A percentile compares a stretch with the other conserved stretches of the same genome.
phyloP scores from a whole-genome alignment of 2,329 filamentous ascomycete genomes.

The Nakataea oryzae region DNA sequence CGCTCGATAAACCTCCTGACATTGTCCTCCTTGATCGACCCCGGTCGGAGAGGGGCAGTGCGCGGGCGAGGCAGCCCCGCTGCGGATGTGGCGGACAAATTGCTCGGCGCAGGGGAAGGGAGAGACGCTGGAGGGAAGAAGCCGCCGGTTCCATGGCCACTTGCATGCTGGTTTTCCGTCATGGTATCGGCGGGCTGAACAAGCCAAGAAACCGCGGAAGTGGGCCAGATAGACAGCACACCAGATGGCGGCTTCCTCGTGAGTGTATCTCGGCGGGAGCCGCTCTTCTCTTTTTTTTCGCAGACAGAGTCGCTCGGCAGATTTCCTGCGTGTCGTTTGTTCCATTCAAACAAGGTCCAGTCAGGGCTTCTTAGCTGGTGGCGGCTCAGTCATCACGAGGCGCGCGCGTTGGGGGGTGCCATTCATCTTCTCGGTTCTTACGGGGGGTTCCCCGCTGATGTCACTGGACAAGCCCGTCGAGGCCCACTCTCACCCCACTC shows the following conservation, averaged over 20 bases:
- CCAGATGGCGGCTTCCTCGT: background rate
- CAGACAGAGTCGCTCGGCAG: background rate
- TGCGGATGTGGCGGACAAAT: slow-evolving; percentile 26
- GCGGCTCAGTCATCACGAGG: background rate
- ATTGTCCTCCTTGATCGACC: slow-evolving; percentile 49
- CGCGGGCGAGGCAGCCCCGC: slow-evolving; percentile 44
- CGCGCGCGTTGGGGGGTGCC: no score
- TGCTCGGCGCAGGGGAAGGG: slow-evolving; percentile 41
- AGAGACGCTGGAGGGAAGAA: slow-evolving; percentile 36
- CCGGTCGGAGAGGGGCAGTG: slow-evolving; percentile 37
- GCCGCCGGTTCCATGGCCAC: slow-evolving; percentile 28
- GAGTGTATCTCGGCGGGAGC: slow-evolving; percentile 9
- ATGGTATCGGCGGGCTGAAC: slow-evolving; percentile 5
- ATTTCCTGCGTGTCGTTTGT: background rate
- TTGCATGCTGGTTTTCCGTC: slow-evolving; percentile 5
- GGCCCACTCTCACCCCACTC: background rate
- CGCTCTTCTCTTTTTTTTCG: slow-evolving; percentile 2
- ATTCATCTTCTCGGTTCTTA: no score
- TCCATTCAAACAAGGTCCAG: background rate
- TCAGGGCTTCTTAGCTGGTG: background rate
- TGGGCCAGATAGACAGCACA: background rate
- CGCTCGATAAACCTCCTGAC: slow-evolving; percentile 47
- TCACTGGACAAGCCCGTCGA: background rate
- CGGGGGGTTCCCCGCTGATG: background rate
- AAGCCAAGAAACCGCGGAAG: background rate